Conservation (phyloP, 805 yeast genomes). For the Grigorovia yakushimaensis region DNA sequence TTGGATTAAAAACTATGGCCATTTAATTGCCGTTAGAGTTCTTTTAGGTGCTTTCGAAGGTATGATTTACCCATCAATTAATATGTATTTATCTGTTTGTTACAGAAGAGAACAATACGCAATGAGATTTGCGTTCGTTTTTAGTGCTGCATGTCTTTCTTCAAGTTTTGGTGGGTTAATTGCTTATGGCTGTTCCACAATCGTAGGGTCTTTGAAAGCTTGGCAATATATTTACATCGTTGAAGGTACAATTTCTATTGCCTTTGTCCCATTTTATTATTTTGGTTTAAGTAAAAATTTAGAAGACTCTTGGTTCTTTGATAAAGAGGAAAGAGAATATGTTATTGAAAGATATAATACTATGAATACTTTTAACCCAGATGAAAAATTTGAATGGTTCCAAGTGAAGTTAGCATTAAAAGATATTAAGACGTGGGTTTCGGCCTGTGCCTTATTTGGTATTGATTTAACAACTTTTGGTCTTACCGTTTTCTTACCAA, state of each 20-base stretch:
- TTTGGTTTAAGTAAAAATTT: conserved; percentile 35
- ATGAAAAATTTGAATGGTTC: conserved; percentile 30
- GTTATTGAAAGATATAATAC: conserved; percentile 29
- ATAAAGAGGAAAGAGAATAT: conserved; percentile 32
- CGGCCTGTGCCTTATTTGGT: conserved; percentile 31
- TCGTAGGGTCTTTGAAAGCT: conserved; percentile 34
- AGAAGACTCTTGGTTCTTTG: conserved; percentile 33
- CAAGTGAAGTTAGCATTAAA: conserved; percentile 26
- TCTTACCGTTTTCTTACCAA: conserved; percentile 35
- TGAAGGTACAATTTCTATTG: conserved; percentile 38
- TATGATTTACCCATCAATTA: conserved; percentile 41
- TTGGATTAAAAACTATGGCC: conserved; percentile 34
- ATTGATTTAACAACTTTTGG: conserved; percentile 33
- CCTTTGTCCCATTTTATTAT: conserved; percentile 29
- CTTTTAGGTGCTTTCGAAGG: conserved; percentile 45
- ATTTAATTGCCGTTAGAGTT: conserved; percentile 38
- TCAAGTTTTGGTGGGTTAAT: conserved; percentile 51
- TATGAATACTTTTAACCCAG: conserved; percentile 29
- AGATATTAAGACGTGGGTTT: conserved; percentile 26
- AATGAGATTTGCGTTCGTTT: conserved; percentile 38
- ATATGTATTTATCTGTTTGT: conserved; percentile 37
- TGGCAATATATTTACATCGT: conserved; percentile 45
- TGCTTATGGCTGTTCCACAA: conserved; percentile 36
- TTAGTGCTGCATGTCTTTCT: conserved; percentile 43
- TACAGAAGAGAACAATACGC: conserved; percentile 42